These are phyloP conservation scores for Viola odorata DNA, from an alignment of 345 rosid genomes.

Conservation along the genomic window DNA sequence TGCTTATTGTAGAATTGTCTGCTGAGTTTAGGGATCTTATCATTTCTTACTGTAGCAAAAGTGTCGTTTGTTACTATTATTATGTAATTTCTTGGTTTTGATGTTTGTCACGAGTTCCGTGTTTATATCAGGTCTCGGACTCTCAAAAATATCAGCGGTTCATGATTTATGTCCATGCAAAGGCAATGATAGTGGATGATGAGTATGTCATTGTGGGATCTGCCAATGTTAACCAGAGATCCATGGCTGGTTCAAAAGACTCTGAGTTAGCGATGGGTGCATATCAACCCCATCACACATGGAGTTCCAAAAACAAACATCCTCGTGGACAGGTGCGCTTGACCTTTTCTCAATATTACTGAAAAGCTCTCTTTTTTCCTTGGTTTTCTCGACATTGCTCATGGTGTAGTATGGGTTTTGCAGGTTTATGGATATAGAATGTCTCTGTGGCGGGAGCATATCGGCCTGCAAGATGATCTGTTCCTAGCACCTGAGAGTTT, in stretches of 20 bases:
- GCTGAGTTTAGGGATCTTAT: too few species aligned
- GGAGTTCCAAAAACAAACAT: constrained; percentile 46
- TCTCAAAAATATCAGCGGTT: constrained; percentile 36
- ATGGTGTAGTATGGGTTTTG: background rate
- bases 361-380: background rate
- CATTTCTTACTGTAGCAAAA: too few species aligned
- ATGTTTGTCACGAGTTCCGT: too few species aligned
- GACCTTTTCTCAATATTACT: background rate
- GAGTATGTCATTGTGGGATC: constrained; percentile 86
- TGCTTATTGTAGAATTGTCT: background rate
- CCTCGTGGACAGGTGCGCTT: constrained; percentile 79
- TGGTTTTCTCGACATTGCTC: background rate
- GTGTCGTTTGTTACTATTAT: too few species aligned
- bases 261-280: constrained; percentile 97
- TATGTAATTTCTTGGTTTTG: too few species aligned
- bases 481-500: constrained; percentile 49
- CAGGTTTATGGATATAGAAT: constrained; percentile 89
- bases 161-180: constrained; percentile 92
- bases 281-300: constrained; percentile 80
- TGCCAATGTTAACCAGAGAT: constrained; percentile 94
- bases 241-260: constrained; percentile 91
- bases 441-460: constrained; percentile 95
- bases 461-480: constrained; percentile 37
- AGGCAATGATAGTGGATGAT: constrained; percentile 91
- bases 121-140: constrained; percentile 9